Percentiles rank a stretch among this genome's conserved stretches.
Conservation (phyloP, 225 moss, liverwort and hornwort species). For the Physcomitrellopsis africana region DNA sequence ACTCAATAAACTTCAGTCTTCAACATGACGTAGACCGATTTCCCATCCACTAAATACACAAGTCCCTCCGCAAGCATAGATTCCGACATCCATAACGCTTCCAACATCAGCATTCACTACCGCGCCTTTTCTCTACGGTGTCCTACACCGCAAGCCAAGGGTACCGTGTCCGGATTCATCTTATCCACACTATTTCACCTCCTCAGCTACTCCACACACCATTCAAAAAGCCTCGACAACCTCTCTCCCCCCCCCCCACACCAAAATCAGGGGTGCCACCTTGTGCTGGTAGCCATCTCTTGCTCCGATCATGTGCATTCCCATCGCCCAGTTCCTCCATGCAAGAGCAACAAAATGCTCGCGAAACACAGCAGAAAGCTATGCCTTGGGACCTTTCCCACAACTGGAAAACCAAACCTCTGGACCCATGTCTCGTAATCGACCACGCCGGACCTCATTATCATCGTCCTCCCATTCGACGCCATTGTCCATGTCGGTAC, state of each 20-base stretch:
- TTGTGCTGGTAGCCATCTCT: not conserved
- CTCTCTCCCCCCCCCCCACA: conserved; percentile 1
- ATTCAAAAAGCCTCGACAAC: not conserved
- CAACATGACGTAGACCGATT: too few species aligned
- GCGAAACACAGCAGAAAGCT: conserved; percentile 26
- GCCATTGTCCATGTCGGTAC: conserved; percentile 70
- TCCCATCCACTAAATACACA: not conserved
- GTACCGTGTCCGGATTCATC: too few species aligned
- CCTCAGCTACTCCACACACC: conserved; percentile 34
- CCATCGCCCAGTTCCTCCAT: not conserved
- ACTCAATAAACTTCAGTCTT: not conserved
- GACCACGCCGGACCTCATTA: conserved; percentile 65
- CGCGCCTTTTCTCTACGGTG: conserved; percentile 1
- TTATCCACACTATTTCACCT: not conserved
- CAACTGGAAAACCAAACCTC: conserved; percentile 84
- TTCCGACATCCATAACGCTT: conserved; percentile 6
- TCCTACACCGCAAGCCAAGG: too few species aligned
- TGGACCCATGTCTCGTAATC: conserved; percentile 65
- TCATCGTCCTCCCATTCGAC: conserved; percentile 75
- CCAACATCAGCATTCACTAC: conserved; percentile 2
- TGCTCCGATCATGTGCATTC: not conserved
- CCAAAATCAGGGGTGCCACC: not conserved
- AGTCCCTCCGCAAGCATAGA: not conserved
- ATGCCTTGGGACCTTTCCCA: conserved; percentile 69
- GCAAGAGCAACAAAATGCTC: not conserved